Evolutionary conservation across 345 rosid genomes (phyloP).

Genomic region (Orychophragmus violaceus): DNA sequence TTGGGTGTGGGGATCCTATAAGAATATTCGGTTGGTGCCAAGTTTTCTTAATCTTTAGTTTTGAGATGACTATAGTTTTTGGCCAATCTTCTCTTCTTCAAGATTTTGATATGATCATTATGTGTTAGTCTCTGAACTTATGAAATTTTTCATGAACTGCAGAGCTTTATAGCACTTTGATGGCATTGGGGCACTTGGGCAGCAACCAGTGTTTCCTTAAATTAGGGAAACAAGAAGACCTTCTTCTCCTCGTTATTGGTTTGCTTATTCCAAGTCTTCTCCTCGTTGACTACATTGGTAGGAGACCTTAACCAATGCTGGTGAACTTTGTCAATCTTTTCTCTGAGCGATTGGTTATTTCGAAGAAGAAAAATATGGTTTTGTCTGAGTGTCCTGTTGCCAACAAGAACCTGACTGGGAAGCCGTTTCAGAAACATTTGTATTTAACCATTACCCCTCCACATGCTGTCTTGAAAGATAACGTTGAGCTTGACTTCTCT

Average conservation of each 20-base stretch:
- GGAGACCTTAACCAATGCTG: conserved; percentile 26
- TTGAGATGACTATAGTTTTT: background rate
- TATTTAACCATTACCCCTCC: conserved; percentile 17
- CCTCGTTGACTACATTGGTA: background rate
- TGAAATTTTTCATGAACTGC: conserved; percentile 15
- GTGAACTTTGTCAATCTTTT: background rate
- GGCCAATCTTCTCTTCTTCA: background rate
- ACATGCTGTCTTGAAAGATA: conserved; percentile 6
- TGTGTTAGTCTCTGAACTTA: background rate
- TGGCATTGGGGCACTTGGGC: conserved; percentile 55
- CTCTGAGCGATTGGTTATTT: background rate
- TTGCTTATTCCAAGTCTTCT: conserved; percentile 32
- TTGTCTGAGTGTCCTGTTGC: conserved; percentile 11
- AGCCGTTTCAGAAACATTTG: conserved; percentile 12
- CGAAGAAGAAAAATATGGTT: conserved; percentile 10
- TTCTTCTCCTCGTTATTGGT: conserved; percentile 64
- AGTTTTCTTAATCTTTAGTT: background rate
- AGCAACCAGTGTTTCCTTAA: conserved; percentile 75
- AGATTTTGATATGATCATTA: background rate
- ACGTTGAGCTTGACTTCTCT: conserved; percentile 30
- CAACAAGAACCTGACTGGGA: conserved; percentile 10
- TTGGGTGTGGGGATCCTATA: background rate
- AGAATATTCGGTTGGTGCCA: conserved; percentile 2
- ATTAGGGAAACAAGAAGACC: conserved; percentile 67
- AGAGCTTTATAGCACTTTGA: conserved; percentile 69